Evolutionary conservation across 2,329 filamentous ascomycete species (phyloP).

Genomic region (Pseudogymnoascus sp.): DNA sequence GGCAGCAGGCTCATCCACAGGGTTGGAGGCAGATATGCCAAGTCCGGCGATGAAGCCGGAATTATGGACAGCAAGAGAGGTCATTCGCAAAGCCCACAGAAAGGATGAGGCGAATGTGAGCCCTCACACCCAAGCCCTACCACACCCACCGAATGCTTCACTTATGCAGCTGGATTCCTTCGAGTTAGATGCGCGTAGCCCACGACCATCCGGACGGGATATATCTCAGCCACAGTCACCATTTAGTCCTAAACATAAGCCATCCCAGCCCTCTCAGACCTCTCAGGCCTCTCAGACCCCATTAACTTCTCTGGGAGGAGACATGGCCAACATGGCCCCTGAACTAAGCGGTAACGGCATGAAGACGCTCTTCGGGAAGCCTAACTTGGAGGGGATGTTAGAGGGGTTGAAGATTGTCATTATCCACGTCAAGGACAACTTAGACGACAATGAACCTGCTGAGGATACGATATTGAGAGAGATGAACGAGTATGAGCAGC

Average conservation of each 20-base stretch:
- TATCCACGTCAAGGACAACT: slow-evolving; percentile 87
- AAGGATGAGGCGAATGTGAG: slow-evolving; percentile 4
- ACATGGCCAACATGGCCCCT: not conserved
- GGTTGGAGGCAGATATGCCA: slow-evolving; percentile 15
- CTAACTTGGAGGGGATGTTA: slow-evolving; percentile 34
- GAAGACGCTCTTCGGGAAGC: not conserved
- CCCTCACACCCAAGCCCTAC: slow-evolving; percentile 7
- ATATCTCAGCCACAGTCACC: not conserved
- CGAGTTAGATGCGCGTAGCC: not conserved
- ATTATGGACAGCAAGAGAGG: not conserved
- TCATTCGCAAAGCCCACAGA: not conserved
- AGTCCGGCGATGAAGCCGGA: not conserved
- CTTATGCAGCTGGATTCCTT: slow-evolving; percentile 7
- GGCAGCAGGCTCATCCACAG: slow-evolving; percentile 16
- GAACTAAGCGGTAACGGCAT: not conserved
- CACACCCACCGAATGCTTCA: slow-evolving; percentile 1
- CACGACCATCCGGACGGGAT: not conserved
- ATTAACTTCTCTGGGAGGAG: not conserved
- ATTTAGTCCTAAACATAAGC: not conserved
- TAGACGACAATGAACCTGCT: slow-evolving; percentile 61
- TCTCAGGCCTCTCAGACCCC: not conserved
- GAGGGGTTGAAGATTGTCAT: slow-evolving; percentile 72
- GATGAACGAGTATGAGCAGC: slow-evolving; percentile 54
- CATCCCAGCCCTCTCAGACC: not conserved
- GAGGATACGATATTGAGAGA: slow-evolving; percentile 64